Base-by-base conservation (phyloP, 2,329 filamentous ascomycete genomes). In the Chaetomiaceae sp. region DNA sequence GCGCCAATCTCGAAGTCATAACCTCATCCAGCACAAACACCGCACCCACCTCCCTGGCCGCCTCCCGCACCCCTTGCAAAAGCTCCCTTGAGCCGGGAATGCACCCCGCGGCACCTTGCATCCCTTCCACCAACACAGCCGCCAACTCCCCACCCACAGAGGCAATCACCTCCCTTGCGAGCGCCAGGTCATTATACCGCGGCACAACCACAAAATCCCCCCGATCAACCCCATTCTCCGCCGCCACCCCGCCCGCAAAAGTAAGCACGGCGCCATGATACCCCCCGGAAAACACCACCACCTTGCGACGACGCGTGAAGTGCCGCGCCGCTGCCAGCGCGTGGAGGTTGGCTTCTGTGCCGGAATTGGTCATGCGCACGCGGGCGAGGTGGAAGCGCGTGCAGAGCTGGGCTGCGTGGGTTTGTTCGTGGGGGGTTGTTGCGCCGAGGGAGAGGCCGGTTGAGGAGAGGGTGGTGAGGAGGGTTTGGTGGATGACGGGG, bases 1-100 rank as follows among this genome's bases (percentile, higher is more conserved):
- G 68, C 16, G 71, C 66, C 23, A 86, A 66, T 2, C 84, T 73
- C 3, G 79, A 83, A 0, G 83, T 86, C 76, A 86, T 84, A 5
- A 88, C 84, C 65, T 89, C 85, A 62, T 89, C 85, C 13, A 86
- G 68, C 31, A 89, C 81, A 56, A 89, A 75, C 1, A 88, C 51
- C 0, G 78, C 78, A 2, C 76, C 77, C 0, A 70, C 65, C 60
- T 73, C 63, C 46, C 69, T 66, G 25, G 65, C 68, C 5, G 71
- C 67, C 0, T 70, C 63, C 39, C 77, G 75, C 4, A 85, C 65
- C 2, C 70, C 70, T 9, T 63, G 53, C 21, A 86, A 63, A 56
- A 86, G 87, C 16, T 73, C 72, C 2, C 43, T 46, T 0, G 66
- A 70, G 0, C 70, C 82, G 0, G 71, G 67, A 5, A 82, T 74